A percentile compares a stretch with the other conserved stretches of the same genome.
These are phyloP conservation scores for Neocatenulostroma microsporum DNA, from an alignment of 2,329 filamentous ascomycete species.

Conservation along the genomic window DNA sequence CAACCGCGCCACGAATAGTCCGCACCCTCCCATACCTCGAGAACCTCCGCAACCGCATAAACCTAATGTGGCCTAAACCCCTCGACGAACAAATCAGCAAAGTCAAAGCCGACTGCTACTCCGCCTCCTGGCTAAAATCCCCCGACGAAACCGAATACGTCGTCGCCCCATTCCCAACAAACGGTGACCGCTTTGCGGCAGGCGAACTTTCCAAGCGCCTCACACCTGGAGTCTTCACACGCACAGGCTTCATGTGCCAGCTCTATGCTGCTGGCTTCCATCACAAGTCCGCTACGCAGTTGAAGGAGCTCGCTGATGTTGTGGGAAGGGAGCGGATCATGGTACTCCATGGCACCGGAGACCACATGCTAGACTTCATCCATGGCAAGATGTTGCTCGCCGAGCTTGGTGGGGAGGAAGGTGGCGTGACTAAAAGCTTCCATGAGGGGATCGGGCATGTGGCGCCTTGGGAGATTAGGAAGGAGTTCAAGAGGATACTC, in stretches of 20 bases:
- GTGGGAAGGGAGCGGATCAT: slow-evolving; percentile 68
- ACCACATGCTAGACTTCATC: slow-evolving; percentile 66
- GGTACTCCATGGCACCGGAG: slow-evolving; percentile 66
- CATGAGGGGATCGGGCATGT: slow-evolving; percentile 70
- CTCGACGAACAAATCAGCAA: slow-evolving; percentile 59
- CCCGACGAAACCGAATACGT: slow-evolving; percentile 49
- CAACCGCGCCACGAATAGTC: slow-evolving; percentile 42
- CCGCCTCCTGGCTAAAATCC: slow-evolving; percentile 51
- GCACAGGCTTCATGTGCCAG: slow-evolving; percentile 65
- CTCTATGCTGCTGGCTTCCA: slow-evolving; percentile 74
- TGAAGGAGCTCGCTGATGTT: slow-evolving; percentile 56
- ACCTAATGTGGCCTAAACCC: slow-evolving; percentile 59
- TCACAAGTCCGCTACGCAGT: slow-evolving; percentile 60
- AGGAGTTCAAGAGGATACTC: slow-evolving; percentile 60
- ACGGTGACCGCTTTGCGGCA: slow-evolving; percentile 75
- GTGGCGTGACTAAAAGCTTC: slow-evolving; percentile 49
- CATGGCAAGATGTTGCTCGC: slow-evolving; percentile 63
- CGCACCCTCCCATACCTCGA: slow-evolving; percentile 48
- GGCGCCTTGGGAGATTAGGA: slow-evolving; percentile 60
- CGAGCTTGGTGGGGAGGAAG: slow-evolving; percentile 53
- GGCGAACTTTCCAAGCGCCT: slow-evolving; percentile 66
- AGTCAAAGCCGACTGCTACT: slow-evolving; percentile 60
- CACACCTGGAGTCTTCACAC: slow-evolving; percentile 53
- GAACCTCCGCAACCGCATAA: slow-evolving; percentile 54
- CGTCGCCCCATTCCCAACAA: slow-evolving; percentile 55